Conservation (phyloP, 768 basidiomycete species). For the Boletus pseudo-olivaceus region DNA sequence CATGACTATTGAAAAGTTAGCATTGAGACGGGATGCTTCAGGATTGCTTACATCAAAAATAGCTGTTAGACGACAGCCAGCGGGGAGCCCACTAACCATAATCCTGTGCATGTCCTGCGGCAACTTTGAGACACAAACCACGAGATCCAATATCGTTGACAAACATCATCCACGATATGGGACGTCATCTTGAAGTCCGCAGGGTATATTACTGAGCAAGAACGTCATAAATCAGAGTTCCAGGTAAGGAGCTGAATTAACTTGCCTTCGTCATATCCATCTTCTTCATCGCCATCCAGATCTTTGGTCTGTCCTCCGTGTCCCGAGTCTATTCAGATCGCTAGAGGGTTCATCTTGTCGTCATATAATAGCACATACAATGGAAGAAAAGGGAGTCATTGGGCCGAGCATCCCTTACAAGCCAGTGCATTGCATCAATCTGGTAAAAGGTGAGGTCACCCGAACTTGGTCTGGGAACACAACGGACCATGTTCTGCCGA, state of each 20-base stretch:
- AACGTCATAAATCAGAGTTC: neutral
- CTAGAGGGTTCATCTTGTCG: neutral
- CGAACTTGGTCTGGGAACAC: neutral
- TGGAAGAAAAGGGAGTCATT: slow-evolving; percentile 92
- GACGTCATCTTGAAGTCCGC: slow-evolving; percentile 63
- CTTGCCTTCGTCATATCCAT: slow-evolving; percentile 76
- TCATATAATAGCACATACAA: slow-evolving; percentile 43
- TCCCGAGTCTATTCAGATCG: slow-evolving; percentile 63
- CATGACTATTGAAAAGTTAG: slow-evolving; percentile 52
- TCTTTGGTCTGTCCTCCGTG: slow-evolving; percentile 93
- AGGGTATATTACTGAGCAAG: slow-evolving; percentile 74
- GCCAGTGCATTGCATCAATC: slow-evolving; percentile 86
- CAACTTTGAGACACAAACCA: slow-evolving; percentile 1
- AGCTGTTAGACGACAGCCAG: slow-evolving; percentile 84
- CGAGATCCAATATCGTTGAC: slow-evolving; percentile 21
- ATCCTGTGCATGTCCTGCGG: slow-evolving; percentile 67
- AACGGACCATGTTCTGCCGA: slow-evolving; percentile 70
- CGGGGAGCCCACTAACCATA: slow-evolving; percentile 76
- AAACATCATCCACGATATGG: slow-evolving; percentile 87
- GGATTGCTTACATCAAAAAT: slow-evolving; percentile 63
- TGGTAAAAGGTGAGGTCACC: slow-evolving; percentile 22
- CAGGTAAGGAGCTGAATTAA: slow-evolving; percentile 4
- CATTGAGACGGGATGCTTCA: neutral
- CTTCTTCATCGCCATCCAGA: slow-evolving; percentile 75
- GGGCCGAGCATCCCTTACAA: slow-evolving; percentile 73